Percentiles rank a stretch among this genome's conserved stretches.
Conservation (phyloP, 352 stramenopile species). For the Nothophytophthora sp. region DNA sequence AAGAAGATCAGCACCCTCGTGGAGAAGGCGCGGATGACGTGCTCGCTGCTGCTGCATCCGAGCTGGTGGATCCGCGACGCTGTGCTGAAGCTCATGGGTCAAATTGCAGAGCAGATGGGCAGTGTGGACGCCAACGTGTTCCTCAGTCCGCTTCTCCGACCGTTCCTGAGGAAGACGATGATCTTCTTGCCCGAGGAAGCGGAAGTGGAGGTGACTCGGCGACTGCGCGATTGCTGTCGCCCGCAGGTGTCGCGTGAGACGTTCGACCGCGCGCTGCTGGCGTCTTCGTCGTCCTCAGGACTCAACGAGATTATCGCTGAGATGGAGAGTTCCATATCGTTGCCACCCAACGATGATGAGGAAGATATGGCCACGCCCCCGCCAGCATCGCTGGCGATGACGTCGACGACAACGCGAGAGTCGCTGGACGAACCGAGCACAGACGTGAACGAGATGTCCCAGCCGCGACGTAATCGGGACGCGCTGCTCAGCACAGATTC, state of each 20-base stretch:
- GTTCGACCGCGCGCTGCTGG: slow-evolving; percentile 81
- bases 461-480: slow-evolving; percentile 33
- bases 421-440: slow-evolving; percentile 28
- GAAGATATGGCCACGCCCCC: slow-evolving; percentile 17
- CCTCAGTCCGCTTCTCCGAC: slow-evolving; percentile 84
- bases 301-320: slow-evolving; percentile 53
- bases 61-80: slow-evolving; percentile 90
- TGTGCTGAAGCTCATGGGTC: slow-evolving; percentile 84
- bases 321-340: slow-evolving; percentile 45
- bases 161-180: slow-evolving; percentile 89
- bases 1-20: slow-evolving; percentile 77
- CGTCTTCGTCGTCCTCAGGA: slow-evolving; percentile 51
- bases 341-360: slow-evolving; percentile 32
- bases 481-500: slow-evolving; percentile 70
- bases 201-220: slow-evolving; percentile 49
- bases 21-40: slow-evolving; percentile 86
- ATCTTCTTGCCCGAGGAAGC: slow-evolving; percentile 71
- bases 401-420: slow-evolving; percentile 24
- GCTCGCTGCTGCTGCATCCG: slow-evolving; percentile 84
- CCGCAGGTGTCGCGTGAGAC: slow-evolving; percentile 80
- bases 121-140: slow-evolving; percentile 93
- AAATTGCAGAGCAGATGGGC: slow-evolving; percentile 86
- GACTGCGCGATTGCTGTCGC: slow-evolving; percentile 64
- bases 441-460: slow-evolving; percentile 20
- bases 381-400: slow-evolving; percentile 13